Conservation (phyloP, 176 grass and related monocot species). For the Carex littledalei region DNA sequence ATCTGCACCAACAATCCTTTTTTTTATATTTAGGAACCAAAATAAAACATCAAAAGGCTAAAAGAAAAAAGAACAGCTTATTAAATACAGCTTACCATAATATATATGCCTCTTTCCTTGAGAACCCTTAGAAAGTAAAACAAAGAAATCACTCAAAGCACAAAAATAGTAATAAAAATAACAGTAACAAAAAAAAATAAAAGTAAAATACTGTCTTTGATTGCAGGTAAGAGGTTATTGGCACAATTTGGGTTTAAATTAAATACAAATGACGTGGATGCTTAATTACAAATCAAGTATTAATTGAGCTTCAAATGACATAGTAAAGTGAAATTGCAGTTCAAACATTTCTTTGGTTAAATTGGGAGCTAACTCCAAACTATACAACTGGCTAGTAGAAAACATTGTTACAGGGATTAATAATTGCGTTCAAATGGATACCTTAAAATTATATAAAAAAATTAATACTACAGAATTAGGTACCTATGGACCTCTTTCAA, state of each 20-base stretch:
- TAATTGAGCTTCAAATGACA: too few species aligned
- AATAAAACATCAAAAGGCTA: not conserved
- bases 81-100: conserved; percentile 55
- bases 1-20: conserved; percentile 46
- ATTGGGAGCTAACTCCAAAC: too few species aligned
- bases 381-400: too few species aligned
- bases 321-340: too few species aligned
- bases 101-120: conserved; percentile 72
- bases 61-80: not conserved
- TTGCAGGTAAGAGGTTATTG: too few species aligned
- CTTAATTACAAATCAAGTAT: too few species aligned
- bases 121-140: conserved; percentile 48
- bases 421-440: too few species aligned
- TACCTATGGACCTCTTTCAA: conserved; percentile 79
- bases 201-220: too few species aligned
- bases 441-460: not conserved
- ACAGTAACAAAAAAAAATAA: not conserved
- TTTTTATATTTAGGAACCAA: not conserved
- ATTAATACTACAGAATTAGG: not conserved
- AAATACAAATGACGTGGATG: too few species aligned
- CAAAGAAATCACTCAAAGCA: conserved; percentile 18
- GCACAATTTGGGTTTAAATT: too few species aligned
- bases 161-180: not conserved
- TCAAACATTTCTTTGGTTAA: too few species aligned
- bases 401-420: too few species aligned